Evolutionary conservation across 2,329 filamentous ascomycete genomes (phyloP).

Genomic region (Cladosporium sp.): DNA sequence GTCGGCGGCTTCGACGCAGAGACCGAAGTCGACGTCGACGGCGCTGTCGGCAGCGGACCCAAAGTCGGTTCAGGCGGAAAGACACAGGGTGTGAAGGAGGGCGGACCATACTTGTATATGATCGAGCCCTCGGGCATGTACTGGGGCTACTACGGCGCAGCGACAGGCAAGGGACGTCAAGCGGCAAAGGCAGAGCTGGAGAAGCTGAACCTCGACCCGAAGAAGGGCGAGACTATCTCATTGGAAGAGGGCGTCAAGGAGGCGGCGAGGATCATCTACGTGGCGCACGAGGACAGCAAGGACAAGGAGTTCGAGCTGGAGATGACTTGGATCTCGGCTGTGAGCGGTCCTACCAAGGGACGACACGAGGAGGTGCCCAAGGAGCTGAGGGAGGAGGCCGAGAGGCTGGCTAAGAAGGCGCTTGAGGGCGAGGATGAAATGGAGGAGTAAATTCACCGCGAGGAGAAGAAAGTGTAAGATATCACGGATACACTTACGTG

Average conservation of each 20-base stretch:
- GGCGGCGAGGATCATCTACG: conserved; percentile 93
- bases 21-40: conserved; percentile 78
- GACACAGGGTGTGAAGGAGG: conserved; percentile 67
- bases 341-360: conserved; percentile 84
- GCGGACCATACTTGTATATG: conserved; percentile 95
- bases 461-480: conserved; percentile 12
- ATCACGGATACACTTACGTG: conserved; percentile 12
- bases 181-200: conserved; percentile 96
- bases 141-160: conserved; percentile 98
- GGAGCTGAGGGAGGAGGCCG: conserved; percentile 84
- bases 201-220: conserved; percentile 74
- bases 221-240: conserved; percentile 65
- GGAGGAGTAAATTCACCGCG: conserved; percentile 64
- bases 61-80: conserved; percentile 78
- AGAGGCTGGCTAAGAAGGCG: conserved; percentile 85
- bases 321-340: conserved; percentile 94
- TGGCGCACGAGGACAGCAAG: conserved; percentile 98
- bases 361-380: conserved; percentile 90
- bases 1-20: conserved; percentile 91
- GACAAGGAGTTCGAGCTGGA: conserved; percentile 99
- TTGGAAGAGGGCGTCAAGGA: conserved; percentile 89
- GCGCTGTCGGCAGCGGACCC: conserved; percentile 81
- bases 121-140: conserved; percentile 95
- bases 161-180: conserved; percentile 94
- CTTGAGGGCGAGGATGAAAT: conserved; percentile 86